Conservation (phyloP, 2,329 filamentous ascomycete genomes). For the Rosellinia necatrix region DNA sequence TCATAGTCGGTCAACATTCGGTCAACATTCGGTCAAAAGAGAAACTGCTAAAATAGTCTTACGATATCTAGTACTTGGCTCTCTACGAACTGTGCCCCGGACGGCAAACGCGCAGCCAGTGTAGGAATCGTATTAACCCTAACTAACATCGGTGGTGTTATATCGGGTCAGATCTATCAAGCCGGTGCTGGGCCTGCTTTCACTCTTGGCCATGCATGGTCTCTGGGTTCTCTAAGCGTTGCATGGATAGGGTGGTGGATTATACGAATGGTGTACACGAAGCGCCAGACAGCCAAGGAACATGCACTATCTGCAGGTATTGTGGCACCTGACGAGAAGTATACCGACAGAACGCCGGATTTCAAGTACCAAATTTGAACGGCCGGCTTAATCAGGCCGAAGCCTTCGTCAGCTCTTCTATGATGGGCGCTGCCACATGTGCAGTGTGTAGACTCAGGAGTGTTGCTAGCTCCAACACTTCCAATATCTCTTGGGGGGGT, state of each 20-base stretch:
- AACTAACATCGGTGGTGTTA: constrained; percentile 36
- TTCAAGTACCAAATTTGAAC: constrained; percentile 53
- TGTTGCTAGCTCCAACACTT: constrained; percentile 51
- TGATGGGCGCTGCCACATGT: constrained; percentile 40
- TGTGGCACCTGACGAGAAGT: constrained; percentile 52
- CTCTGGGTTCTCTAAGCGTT: constrained; percentile 41
- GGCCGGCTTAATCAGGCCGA: constrained; percentile 3
- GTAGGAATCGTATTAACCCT: constrained; percentile 34
- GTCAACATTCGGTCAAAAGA: neutral
- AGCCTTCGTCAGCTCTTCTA: constrained; percentile 27
- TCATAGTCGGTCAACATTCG: too few relatives aligned
- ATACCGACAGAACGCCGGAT: constrained; percentile 54
- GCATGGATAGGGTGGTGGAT: constrained; percentile 47
- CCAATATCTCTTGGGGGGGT: constrained; percentile 53
- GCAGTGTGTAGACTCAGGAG: constrained; percentile 38
- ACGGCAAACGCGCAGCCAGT: constrained; percentile 38
- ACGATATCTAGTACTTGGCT: constrained; percentile 32
- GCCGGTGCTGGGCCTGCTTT: constrained; percentile 31
- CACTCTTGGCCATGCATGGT: constrained; percentile 43
- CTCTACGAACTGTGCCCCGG: constrained; percentile 36
- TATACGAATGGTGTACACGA: constrained; percentile 39
- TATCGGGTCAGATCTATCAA: constrained; percentile 39
- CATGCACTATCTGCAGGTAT: constrained; percentile 43
- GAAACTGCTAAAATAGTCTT: neutral
- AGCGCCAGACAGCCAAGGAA: constrained; percentile 41